Evolutionary conservation across 2,329 filamentous ascomycete species (phyloP).

Genomic region (Colletotrichum musae): DNA sequence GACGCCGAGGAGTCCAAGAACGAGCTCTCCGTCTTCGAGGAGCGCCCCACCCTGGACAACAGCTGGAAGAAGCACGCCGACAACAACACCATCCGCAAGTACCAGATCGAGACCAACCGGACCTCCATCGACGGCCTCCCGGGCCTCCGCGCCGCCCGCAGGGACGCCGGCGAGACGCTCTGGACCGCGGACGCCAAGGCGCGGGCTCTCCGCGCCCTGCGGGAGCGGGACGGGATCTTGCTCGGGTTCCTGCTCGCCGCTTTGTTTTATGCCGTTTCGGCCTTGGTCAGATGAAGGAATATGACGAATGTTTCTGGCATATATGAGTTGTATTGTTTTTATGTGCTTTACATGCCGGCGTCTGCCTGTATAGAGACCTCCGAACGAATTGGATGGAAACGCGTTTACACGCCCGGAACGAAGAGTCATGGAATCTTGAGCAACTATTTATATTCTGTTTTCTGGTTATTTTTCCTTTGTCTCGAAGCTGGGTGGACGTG

Average conservation of each 20-base stretch:
- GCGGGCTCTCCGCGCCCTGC: slow-evolving; percentile 7
- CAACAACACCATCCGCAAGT: slow-evolving; percentile 65
- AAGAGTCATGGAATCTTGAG: neutral
- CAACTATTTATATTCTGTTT: too few relatives aligned
- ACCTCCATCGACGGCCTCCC: slow-evolving; percentile 72
- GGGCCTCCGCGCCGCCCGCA: slow-evolving; percentile 67
- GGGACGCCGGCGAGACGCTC: slow-evolving; percentile 62
- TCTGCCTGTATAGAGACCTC: slow-evolving; percentile 14
- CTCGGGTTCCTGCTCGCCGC: slow-evolving; percentile 43
- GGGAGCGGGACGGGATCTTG: slow-evolving; percentile 37
- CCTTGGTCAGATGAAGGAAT: slow-evolving; percentile 1
- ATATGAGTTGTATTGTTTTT: neutral
- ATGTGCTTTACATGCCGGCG: neutral
- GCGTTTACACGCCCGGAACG: slow-evolving; percentile 17
- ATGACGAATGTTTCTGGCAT: neutral
- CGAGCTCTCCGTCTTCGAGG: slow-evolving; percentile 62
- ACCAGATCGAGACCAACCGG: slow-evolving; percentile 70
- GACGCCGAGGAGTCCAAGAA: slow-evolving; percentile 44
- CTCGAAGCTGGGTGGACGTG: too few relatives aligned
- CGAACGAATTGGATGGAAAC: slow-evolving; percentile 3
- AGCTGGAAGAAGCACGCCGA: slow-evolving; percentile 65
- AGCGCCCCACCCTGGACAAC: slow-evolving; percentile 69
- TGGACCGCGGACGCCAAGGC: slow-evolving; percentile 56
- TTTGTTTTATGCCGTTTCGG: slow-evolving; percentile 23
- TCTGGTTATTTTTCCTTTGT: too few relatives aligned